Evolutionary conservation across 495 filamentous ascomycete genomes (phyloP).

Genomic region (Staphylotrichum longicolle): DNA sequence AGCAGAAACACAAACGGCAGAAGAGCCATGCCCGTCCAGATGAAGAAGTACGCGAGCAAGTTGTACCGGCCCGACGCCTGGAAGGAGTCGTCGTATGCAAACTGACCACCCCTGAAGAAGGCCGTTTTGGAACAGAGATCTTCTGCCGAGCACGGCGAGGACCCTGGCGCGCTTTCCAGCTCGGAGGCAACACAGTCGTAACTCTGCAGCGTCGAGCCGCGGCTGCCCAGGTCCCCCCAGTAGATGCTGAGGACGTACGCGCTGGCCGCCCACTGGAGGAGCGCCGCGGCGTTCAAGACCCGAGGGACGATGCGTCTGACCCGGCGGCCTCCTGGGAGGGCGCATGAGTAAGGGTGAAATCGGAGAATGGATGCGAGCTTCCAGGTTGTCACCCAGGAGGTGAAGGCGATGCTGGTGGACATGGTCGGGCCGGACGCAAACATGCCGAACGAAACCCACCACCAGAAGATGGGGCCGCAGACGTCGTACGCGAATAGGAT

Average conservation of each 20-base stretch:
- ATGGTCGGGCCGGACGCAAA: background rate
- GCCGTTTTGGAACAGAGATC: background rate
- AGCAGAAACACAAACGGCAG: background rate
- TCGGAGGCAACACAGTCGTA: background rate
- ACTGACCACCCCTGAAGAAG: background rate
- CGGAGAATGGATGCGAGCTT: background rate
- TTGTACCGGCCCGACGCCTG: too few relatives aligned
- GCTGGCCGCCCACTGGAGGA: slow-evolving; percentile 1
- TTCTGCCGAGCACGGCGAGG: background rate
- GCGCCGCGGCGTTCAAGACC: background rate
- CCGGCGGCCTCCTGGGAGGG: background rate
- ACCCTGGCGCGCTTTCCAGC: background rate
- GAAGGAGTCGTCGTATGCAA: background rate
- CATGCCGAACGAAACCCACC: slow-evolving; percentile 3
- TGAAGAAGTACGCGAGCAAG: too few relatives aligned
- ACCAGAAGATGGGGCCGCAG: background rate
- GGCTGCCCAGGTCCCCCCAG: background rate
- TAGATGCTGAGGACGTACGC: background rate
- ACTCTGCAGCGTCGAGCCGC: background rate
- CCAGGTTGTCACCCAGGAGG: slow-evolving; percentile 3
- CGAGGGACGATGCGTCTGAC: background rate
- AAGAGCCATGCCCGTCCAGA: too few relatives aligned
- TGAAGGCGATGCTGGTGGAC: slow-evolving; percentile 2
- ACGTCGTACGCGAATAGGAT: background rate
- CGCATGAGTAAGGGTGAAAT: slow-evolving; percentile 1